Percentiles rank a stretch among this genome's conserved stretches.
Evolutionary conservation across 306 rosid genomes (phyloP).

Genomic region (Glycine soja): DNA sequence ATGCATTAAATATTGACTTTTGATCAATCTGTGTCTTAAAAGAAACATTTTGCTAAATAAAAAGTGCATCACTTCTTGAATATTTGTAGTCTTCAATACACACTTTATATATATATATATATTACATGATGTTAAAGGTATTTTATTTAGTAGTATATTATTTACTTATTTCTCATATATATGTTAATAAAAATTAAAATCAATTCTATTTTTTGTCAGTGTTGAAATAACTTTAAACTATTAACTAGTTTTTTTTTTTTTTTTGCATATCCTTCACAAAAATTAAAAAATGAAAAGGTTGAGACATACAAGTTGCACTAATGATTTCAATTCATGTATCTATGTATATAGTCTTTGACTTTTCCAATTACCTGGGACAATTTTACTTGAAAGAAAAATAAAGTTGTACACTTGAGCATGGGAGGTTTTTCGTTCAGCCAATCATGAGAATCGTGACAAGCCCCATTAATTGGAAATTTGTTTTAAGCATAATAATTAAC

Average conservation of each 20-base stretch:
- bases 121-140: too few relatives aligned
- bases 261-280: neutral
- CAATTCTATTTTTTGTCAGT: neutral
- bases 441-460: neutral
- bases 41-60: neutral
- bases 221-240: neutral
- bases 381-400: neutral
- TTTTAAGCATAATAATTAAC: neutral
- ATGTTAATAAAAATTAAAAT: neutral
- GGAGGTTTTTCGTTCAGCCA: neutral
- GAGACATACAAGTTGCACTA: conserved; percentile 4
- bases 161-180: neutral
- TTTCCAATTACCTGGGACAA: neutral
- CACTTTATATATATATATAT: too few relatives aligned
- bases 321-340: conserved; percentile 15
- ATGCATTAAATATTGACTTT: neutral
- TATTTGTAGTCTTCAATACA: neutral
- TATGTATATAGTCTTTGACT: neutral
- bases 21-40: neutral
- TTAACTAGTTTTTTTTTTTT: neutral
- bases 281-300: neutral
- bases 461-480: neutral
- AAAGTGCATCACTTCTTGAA: neutral
- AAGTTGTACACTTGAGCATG: neutral
- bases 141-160: neutral